Evolutionary conservation across 2,329 filamentous ascomycete species (phyloP), one percentile per base, ranked within the genome.

Genomic region (Amesomyces nigricolor): DNA sequence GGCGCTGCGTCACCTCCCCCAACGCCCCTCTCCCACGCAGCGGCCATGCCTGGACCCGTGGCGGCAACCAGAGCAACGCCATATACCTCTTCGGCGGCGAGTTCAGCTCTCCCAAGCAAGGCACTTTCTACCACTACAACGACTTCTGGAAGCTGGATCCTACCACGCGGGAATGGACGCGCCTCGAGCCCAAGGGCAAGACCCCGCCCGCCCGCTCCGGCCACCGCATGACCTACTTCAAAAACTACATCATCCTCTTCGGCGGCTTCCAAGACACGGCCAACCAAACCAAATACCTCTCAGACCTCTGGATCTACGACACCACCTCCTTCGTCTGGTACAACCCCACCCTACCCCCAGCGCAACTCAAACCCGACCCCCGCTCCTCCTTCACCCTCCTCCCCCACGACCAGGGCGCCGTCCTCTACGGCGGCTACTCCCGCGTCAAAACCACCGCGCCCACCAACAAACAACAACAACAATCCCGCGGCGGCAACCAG

Each of bases 71-170:
- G 58, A 82, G 86, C 14, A 88, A 87, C 60, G 85, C 88, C 35
- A 82, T 97, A 51, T 99, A 95, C 70, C 75, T 99, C 14, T 97
- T 97, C 67, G 94, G 94, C 61, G 94, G 92, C 58, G 94, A 99
- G 72, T 99, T 99, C 71, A 95, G 89, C 56, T 92, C 87, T 29
- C 94, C 94, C 2, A 97, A 96, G 69, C 94, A 97, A 72, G 94
- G 94, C 4, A 97, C 92, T 0, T 99, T 99, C 67, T 96, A 99
- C 71, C 94, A 99, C 72, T 99, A 99, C 75, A 96, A 95, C 66
- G 94, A 97, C 73, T 97, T 99, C 70, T 99, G 94, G 92, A 81
- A 87, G 48, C 80, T 97, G 43, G 91, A 97, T 67, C 88, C 92
- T 0, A 80, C 79, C 8, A 85, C 82, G 7, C 80, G 91, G 64